Conservation (phyloP, 2,329 filamentous ascomycete genomes). For the Claviceps sp. region DNA sequence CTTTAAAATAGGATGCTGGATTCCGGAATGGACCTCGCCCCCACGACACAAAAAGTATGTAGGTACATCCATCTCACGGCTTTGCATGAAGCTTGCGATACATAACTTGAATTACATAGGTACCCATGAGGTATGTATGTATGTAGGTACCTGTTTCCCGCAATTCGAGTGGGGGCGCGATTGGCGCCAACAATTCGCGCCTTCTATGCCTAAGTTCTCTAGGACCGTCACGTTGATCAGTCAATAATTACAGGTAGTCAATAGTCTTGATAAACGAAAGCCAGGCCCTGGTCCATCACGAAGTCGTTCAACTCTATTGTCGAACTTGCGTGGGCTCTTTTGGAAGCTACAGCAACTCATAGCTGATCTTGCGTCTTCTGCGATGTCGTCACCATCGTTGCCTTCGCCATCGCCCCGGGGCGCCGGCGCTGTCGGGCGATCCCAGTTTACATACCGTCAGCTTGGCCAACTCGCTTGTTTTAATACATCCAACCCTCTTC, state of each 20-base stretch:
- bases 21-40: too few relatives aligned
- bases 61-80: too few relatives aligned
- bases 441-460: conserved; percentile 75
- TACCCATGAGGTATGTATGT: too few relatives aligned
- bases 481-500: conserved; percentile 60
- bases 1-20: too few relatives aligned
- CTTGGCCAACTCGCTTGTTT: conserved; percentile 62
- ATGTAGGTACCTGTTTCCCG: too few relatives aligned
- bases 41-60: too few relatives aligned
- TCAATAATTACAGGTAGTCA: not conserved
- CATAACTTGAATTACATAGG: too few relatives aligned
- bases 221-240: too few relatives aligned
- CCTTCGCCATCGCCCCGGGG: conserved; percentile 16
- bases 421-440: conserved; percentile 27
- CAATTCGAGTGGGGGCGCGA: not conserved
- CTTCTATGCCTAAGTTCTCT: too few relatives aligned
- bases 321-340: not conserved
- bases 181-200: not conserved
- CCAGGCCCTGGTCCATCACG: not conserved
- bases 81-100: too few relatives aligned
- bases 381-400: conserved; percentile 4
- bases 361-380: not conserved
- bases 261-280: not conserved
- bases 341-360: not conserved
- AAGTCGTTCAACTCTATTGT: not conserved